Conservation (phyloP, 306 rosid genomes). For the Ziziphus jujuba region DNA sequence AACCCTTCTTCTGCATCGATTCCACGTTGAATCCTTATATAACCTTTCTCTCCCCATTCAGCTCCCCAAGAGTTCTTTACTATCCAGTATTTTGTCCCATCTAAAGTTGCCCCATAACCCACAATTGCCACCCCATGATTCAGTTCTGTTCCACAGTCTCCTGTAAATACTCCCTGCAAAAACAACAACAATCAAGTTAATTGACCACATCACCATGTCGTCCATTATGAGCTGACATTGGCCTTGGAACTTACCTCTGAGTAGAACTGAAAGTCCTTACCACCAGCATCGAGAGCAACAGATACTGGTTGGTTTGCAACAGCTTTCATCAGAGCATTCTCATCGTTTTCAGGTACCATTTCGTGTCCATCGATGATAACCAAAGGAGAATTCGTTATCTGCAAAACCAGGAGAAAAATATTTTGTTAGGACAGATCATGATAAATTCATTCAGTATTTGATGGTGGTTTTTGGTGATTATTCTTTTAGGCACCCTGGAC, state of each 20-base stretch:
- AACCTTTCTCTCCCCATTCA: slow-evolving; percentile 35
- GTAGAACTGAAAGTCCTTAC: slow-evolving; percentile 50
- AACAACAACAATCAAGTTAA: no score
- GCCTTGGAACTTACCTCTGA: slow-evolving; percentile 15
- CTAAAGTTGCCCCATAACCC: slow-evolving; percentile 22
- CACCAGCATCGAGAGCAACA: slow-evolving; percentile 43
- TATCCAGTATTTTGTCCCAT: slow-evolving; percentile 35
- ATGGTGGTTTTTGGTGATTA: not conserved
- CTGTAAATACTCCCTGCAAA: slow-evolving; percentile 30
- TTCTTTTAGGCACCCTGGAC: slow-evolving; percentile 24
- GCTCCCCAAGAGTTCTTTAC: slow-evolving; percentile 38
- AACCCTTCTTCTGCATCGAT: slow-evolving; percentile 21
- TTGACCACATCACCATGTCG: not conserved
- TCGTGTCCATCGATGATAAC: slow-evolving; percentile 45
- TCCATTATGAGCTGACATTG: not conserved
- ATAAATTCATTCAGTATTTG: no score
- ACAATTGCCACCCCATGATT: slow-evolving; percentile 42
- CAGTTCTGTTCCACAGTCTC: slow-evolving; percentile 32
- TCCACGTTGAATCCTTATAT: slow-evolving; percentile 28
- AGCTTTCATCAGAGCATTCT: slow-evolving; percentile 49
- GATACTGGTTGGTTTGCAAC: slow-evolving; percentile 52
- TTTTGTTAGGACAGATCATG: not conserved
- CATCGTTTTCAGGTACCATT: slow-evolving; percentile 47
- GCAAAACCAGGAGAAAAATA: slow-evolving; percentile 1
- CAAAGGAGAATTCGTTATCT: slow-evolving; percentile 30